Percentiles rank a stretch among this genome's conserved stretches.
These are phyloP conservation scores for Aureobasidium vineae DNA, from an alignment of 2,329 filamentous ascomycete genomes.

Conservation along the genomic window DNA sequence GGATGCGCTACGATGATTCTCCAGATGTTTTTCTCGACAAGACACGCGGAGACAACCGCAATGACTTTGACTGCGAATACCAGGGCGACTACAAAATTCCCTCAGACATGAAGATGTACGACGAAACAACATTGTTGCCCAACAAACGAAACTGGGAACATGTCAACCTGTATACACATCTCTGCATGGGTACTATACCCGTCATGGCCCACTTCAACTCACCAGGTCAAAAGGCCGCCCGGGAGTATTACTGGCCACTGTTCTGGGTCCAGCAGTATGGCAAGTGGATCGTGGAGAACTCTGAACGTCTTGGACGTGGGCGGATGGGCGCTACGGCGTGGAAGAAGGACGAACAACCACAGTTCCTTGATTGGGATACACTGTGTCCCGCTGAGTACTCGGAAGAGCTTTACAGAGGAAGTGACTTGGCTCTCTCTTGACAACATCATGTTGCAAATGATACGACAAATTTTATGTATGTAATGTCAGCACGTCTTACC, in stretches of 20 bases:
- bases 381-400: constrained; percentile 27
- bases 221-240: constrained; percentile 29
- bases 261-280: constrained; percentile 31
- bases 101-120: constrained; percentile 24
- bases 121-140: background rate
- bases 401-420: constrained; percentile 24
- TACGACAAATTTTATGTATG: background rate
- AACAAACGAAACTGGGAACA: constrained; percentile 28
- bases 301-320: background rate
- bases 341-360: constrained; percentile 12
- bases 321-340: background rate
- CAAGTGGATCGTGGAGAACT: constrained; percentile 27
- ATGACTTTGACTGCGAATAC: constrained; percentile 29
- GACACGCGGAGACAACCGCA: constrained; percentile 5
- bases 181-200: constrained; percentile 33
- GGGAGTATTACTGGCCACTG: constrained; percentile 28
- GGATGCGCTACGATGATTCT: constrained; percentile 31
- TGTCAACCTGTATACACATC: constrained; percentile 31
- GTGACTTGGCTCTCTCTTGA: background rate
- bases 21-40: constrained; percentile 27
- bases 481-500: background rate
- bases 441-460: background rate
- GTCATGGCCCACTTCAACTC: constrained; percentile 34
- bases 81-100: constrained; percentile 27
- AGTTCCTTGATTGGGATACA: constrained; percentile 17